Base-by-base conservation (phyloP, 192 early-diverging fungal genomes). In the Coemansia sp. region DNA sequence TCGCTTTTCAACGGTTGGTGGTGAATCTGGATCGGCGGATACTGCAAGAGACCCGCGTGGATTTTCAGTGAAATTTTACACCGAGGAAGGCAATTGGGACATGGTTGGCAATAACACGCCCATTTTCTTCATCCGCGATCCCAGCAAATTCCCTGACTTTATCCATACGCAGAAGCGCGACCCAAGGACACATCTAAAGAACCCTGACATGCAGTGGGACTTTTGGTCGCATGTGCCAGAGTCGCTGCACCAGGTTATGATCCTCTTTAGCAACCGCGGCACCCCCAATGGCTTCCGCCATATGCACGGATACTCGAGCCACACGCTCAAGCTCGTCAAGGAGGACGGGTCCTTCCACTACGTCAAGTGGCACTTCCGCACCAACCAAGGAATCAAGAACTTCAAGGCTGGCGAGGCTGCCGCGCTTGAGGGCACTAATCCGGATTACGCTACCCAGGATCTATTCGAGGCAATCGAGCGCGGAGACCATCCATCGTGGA, bases 301-400 rank as follows among this genome's bases (percentile, higher is more conserved):
- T 67, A 87, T 88, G 79, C 79, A 90, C 67, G 91, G 89, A 33
- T 93, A 80, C 75, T 87, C 85, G 23, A 87, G 86, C 58, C 91
- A 93, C 77, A 88, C 91, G 28, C 79, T 90, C 59, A 87, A 86
- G 64, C 77, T 92, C 20, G 87, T 93, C 58, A 84, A 88, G 70
- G 81, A 71, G 28, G 59, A 87, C 12, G 92, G 90, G 26, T 72
- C 85, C 28, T 77, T 73, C 66, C 77, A 77, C 29, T 89, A 89
- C 46, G 90, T 90, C 85, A 93, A 93, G 83, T 91, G 89, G 86
- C 92, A 93, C 82, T 92, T 87, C 82, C 88, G 85, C 68, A 87
- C 87, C 23, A n/a, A 49, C 48, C 48, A 64, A 15, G 87, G 86
- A 48, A 68, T 85, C 74, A 81, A 86, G 74, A 84, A 74, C 70